Evolutionary conservation across 257 asterid genomes (phyloP).

Genomic region (Mentha longifolia): DNA sequence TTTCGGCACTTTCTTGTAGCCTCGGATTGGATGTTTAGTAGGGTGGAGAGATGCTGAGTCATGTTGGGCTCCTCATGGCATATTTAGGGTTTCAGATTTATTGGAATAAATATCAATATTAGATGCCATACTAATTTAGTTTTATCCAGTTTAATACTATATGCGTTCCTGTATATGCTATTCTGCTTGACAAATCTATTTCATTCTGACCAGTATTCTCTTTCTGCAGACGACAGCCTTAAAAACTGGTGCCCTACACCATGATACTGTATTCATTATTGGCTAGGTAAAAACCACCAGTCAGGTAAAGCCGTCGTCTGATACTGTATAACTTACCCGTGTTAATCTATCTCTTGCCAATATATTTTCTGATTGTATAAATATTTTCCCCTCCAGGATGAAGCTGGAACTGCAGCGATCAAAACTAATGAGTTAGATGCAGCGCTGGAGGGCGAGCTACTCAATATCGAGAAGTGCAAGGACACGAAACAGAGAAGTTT

Average conservation of each 20-base stretch:
- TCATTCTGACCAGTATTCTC: conserved; percentile 35
- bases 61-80: too few relatives aligned
- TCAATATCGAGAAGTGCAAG: conserved; percentile 97
- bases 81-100: too few relatives aligned
- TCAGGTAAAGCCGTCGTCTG: conserved; percentile 56
- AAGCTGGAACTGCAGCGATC: conserved; percentile 89
- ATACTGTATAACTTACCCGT: not conserved
- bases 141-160: conserved; percentile 2
- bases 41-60: too few relatives aligned
- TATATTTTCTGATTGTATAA: conserved; percentile 24
- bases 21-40: too few relatives aligned
- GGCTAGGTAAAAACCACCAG: conserved; percentile 96
- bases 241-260: conserved; percentile 82
- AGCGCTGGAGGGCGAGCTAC: conserved; percentile 98
- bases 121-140: conserved; percentile 7
- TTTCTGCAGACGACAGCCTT: conserved; percentile 78
- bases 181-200: conserved; percentile 24
- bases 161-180: conserved; percentile 17
- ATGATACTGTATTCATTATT: conserved; percentile 95
- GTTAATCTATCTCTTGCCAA: not conserved
- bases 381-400: conserved; percentile 63
- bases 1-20: too few relatives aligned
- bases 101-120: too few relatives aligned
- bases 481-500: conserved; percentile 94
- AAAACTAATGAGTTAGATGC: conserved; percentile 93